phyloP scores from a whole-genome alignment of 2,329 filamentous ascomycete genomes.

The Bipolaris bicolor region DNA sequence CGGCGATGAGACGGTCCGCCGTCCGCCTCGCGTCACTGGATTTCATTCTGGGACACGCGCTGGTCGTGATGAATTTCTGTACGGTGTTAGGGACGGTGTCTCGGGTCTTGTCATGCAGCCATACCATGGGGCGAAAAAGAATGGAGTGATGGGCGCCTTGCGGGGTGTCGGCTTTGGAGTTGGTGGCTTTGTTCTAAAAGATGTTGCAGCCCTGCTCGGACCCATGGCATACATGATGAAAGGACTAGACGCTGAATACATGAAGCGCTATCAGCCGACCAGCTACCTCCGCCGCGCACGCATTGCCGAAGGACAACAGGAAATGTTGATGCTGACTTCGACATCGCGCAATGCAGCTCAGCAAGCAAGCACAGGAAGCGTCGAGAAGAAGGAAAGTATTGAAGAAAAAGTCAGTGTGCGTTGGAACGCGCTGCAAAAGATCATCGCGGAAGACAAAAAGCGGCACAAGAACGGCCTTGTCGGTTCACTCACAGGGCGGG shows the following conservation, averaged over 20 bases:
- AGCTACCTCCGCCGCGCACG: slow-evolving; percentile 63
- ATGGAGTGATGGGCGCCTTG: slow-evolving; percentile 61
- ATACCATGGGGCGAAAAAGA: slow-evolving; percentile 61
- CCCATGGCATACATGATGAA: slow-evolving; percentile 69
- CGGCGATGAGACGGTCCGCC: slow-evolving; percentile 71
- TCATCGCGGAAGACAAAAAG: slow-evolving; percentile 35
- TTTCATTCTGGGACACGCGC: slow-evolving; percentile 67
- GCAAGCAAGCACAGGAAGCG: slow-evolving; percentile 8
- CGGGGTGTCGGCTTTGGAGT: slow-evolving; percentile 66
- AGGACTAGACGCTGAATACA: slow-evolving; percentile 66
- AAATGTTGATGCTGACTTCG: slow-evolving; percentile 31
- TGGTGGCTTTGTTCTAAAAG: slow-evolving; percentile 68
- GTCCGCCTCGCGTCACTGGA: slow-evolving; percentile 67
- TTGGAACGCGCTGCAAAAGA: slow-evolving; percentile 35
- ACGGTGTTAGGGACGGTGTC: slow-evolving; percentile 69
- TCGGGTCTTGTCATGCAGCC: slow-evolving; percentile 68
- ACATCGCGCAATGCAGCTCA: slow-evolving; percentile 12
- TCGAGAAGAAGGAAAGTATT: slow-evolving; percentile 38
- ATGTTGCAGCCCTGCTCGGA: slow-evolving; percentile 66
- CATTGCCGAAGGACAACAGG: slow-evolving; percentile 61
- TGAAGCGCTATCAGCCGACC: slow-evolving; percentile 60
- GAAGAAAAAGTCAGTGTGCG: slow-evolving; percentile 32
- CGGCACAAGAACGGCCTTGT: slow-evolving; percentile 32
- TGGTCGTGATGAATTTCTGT: slow-evolving; percentile 65
- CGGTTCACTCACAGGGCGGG: slow-evolving; percentile 33